Percentiles rank a stretch among this genome's conserved stretches.
phyloP scores from a whole-genome alignment of 139 green algal species.

The Coelastrella sp. region DNA sequence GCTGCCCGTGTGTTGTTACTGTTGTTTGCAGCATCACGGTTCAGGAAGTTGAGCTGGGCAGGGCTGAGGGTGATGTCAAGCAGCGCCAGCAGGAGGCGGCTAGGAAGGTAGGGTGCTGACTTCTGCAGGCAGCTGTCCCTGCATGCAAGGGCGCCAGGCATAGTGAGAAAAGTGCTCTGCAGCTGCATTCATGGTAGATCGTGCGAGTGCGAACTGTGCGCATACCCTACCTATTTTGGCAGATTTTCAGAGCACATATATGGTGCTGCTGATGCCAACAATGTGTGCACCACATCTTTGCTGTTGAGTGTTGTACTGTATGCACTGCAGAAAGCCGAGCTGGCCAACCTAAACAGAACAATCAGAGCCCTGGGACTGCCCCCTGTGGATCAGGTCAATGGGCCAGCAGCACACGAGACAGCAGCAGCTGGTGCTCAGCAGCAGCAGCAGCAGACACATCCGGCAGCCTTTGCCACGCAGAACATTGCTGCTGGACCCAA shows the following conservation, averaged over 20 bases:
- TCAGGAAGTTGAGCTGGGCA: slow-evolving; percentile 25
- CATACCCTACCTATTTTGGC: no score
- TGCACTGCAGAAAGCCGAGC: slow-evolving; percentile 25
- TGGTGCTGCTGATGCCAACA: background rate
- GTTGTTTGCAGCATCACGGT: slow-evolving; percentile 8
- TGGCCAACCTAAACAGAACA: slow-evolving; percentile 24
- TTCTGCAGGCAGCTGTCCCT: no score
- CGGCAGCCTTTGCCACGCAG: no score
- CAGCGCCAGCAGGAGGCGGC: background rate
- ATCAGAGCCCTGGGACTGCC: slow-evolving; percentile 24
- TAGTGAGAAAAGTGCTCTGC: no score
- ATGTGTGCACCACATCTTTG: no score
- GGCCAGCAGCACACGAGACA: background rate
- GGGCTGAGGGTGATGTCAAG: background rate
- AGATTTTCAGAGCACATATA: background rate
- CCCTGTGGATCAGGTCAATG: background rate
- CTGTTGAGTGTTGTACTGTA: background rate
- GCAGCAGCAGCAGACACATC: no score
- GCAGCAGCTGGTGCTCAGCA: no score
- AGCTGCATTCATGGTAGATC: no score
- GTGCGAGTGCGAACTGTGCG: no score
- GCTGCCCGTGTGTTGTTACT: background rate
- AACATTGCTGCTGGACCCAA: no score
- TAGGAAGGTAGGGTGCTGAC: background rate
- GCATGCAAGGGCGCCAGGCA: no score